Percentiles rank a stretch among this genome's conserved stretches.
Conservation (phyloP, 495 filamentous ascomycete genomes). For the Antarctomyces pellizariae region DNA sequence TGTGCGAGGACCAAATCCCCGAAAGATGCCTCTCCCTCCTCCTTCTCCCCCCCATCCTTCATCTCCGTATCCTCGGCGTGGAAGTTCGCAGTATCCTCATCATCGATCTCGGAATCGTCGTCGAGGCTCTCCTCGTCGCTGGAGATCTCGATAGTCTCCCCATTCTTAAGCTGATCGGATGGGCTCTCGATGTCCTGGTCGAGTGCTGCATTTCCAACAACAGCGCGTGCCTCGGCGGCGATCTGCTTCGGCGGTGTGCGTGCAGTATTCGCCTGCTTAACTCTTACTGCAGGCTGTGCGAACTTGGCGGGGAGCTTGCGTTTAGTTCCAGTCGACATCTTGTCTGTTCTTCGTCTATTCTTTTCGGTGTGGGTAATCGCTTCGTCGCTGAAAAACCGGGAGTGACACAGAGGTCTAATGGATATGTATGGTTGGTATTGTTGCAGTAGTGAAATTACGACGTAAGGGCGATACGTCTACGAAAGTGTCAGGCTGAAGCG, state of each 20-base stretch:
- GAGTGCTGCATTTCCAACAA: constrained; percentile 24
- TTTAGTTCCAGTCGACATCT: too few relatives aligned
- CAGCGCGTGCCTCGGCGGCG: constrained; percentile 53
- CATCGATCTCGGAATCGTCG: constrained; percentile 15
- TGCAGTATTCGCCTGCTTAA: constrained; percentile 35
- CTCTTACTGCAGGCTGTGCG: constrained; percentile 21
- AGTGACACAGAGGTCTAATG: too few relatives aligned
- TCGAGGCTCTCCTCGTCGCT: constrained; percentile 27
- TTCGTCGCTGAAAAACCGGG: too few relatives aligned
- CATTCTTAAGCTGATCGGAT: constrained; percentile 27
- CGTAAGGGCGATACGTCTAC: too few relatives aligned
- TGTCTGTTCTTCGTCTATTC: too few relatives aligned
- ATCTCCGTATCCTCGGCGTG: too few relatives aligned
- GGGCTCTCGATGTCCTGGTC: constrained; percentile 28
- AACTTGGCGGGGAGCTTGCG: constrained; percentile 24
- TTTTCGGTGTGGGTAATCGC: too few relatives aligned
- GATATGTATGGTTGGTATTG: too few relatives aligned
- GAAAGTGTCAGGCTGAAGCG: too few relatives aligned
- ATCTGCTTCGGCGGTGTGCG: constrained; percentile 33
- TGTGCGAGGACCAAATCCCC: constrained; percentile 64
- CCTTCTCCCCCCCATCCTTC: constrained; percentile 16
- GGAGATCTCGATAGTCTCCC: constrained; percentile 28
- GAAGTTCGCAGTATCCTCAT: constrained; percentile 17
- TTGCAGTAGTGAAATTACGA: too few relatives aligned
- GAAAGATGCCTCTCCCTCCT: constrained; percentile 50